Percentiles rank a stretch among this genome's conserved stretches.
Evolutionary conservation across 208 protist genomes (phyloP).

Genomic region (Trypanosoma theileri): DNA sequence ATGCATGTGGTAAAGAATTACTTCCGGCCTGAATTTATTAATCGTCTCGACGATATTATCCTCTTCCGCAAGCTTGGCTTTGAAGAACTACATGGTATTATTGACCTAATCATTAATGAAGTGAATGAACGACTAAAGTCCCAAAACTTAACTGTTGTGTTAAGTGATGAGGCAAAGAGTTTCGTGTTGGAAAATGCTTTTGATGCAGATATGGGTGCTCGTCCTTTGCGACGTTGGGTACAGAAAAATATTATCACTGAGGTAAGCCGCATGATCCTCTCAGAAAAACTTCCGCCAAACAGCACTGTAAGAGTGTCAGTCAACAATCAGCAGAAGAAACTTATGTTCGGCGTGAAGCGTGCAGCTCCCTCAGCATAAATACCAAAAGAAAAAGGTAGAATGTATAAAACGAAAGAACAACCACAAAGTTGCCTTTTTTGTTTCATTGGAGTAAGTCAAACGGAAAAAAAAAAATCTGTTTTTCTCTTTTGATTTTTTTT

Average conservation of each 20-base stretch:
- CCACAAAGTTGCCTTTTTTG: neutral
- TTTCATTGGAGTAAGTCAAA: no score
- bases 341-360: conserved; percentile 73
- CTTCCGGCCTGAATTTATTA: conserved; percentile 79
- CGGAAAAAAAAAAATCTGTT: no score
- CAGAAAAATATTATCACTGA: conserved; percentile 90
- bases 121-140: conserved; percentile 72
- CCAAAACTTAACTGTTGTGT: conserved; percentile 46
- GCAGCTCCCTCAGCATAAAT: neutral
- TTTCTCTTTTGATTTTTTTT: no score
- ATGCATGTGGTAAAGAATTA: conserved; percentile 44
- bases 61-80: conserved; percentile 51
- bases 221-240: conserved; percentile 86
- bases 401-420: neutral
- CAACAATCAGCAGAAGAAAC: conserved; percentile 37
- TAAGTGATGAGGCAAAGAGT: conserved; percentile 63
- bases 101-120: conserved; percentile 49
- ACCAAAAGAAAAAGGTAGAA: neutral
- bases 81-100: conserved; percentile 45
- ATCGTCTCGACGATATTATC: conserved; percentile 75
- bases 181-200: conserved; percentile 71
- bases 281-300: conserved; percentile 69
- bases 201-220: conserved; percentile 89
- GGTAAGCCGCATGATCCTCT: conserved; percentile 85
- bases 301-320: conserved; percentile 62